These are phyloP conservation scores for Mycena alexandri DNA, from an alignment of 768 basidiomycete genomes.

Conservation along the genomic window DNA sequence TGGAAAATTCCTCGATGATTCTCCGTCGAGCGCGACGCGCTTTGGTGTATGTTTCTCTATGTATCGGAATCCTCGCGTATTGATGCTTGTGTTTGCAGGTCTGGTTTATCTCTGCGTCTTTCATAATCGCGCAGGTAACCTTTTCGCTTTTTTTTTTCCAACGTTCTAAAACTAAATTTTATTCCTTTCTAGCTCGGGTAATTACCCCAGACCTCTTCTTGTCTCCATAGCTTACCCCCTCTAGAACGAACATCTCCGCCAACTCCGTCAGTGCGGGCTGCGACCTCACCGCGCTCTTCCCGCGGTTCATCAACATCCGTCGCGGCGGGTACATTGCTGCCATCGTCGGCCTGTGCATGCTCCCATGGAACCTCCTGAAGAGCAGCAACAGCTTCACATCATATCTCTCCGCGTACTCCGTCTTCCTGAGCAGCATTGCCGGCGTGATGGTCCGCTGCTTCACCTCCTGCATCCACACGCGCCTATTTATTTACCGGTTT, in stretches of 20 bases:
- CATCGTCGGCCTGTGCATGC: slow-evolving; percentile 79
- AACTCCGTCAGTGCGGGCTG: slow-evolving; percentile 89
- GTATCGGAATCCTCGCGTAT: neutral
- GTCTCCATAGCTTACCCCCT: slow-evolving; percentile 20
- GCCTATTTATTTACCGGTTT: slow-evolving; percentile 6
- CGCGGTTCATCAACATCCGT: slow-evolving; percentile 86
- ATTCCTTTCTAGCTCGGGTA: slow-evolving; percentile 36
- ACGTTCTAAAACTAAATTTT: neutral
- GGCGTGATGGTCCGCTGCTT: slow-evolving; percentile 74
- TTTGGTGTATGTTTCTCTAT: slow-evolving; percentile 62
- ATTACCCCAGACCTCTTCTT: neutral
- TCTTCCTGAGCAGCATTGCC: slow-evolving; percentile 84
- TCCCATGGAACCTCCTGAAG: slow-evolving; percentile 83
- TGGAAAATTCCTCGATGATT: slow-evolving; percentile 74
- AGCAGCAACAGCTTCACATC: slow-evolving; percentile 82
- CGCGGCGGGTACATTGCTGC: slow-evolving; percentile 89
- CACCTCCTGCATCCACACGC: neutral
- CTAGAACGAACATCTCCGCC: slow-evolving; percentile 83
- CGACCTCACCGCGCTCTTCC: slow-evolving; percentile 82
- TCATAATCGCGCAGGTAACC: slow-evolving; percentile 76
- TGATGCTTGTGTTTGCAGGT: slow-evolving; percentile 53
- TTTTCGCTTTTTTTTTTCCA: slow-evolving; percentile 7
- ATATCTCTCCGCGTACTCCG: slow-evolving; percentile 86
- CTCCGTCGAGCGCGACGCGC: slow-evolving; percentile 72
- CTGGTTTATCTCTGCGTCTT: slow-evolving; percentile 83